Evolutionary conservation across 805 yeast genomes (phyloP).

Genomic region (Suhomyces vadensis): DNA sequence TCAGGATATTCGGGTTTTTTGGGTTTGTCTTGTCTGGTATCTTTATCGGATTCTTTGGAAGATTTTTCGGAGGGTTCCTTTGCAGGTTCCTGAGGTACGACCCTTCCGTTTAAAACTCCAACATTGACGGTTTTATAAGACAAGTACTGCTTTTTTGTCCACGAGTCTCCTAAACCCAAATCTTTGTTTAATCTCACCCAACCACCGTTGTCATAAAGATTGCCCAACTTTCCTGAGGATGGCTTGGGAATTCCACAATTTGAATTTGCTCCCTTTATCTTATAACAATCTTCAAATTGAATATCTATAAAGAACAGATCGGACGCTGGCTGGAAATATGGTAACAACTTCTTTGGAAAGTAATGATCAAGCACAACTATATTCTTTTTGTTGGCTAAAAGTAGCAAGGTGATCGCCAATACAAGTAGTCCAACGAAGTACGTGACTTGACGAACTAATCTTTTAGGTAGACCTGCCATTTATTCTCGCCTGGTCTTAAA

Average conservation of each 20-base stretch:
- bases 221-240: conserved; percentile 27
- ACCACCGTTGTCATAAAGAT: conserved; percentile 21
- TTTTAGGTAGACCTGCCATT: conserved; percentile 31
- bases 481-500: not conserved
- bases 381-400: conserved; percentile 42
- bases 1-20: conserved; percentile 6
- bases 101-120: conserved; percentile 17
- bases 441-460: conserved; percentile 29
- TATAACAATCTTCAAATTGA: conserved; percentile 35
- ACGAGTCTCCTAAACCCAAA: conserved; percentile 43
- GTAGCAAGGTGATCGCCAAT: conserved; percentile 24
- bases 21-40: conserved; percentile 1
- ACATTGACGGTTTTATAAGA: conserved; percentile 29
- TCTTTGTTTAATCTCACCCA: conserved; percentile 52
- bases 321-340: conserved; percentile 43
- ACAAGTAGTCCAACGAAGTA: conserved; percentile 21
- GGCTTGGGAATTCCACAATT: conserved; percentile 29
- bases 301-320: conserved; percentile 44
- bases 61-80: not conserved
- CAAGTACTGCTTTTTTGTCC: conserved; percentile 45
- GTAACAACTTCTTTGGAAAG: conserved; percentile 7
- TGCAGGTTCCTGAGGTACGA: conserved; percentile 1
- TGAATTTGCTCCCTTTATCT: conserved; percentile 20
- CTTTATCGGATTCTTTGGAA: not conserved
- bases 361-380: conserved; percentile 36